Conservation (phyloP, 345 rosid species). For the Populus nigra region DNA sequence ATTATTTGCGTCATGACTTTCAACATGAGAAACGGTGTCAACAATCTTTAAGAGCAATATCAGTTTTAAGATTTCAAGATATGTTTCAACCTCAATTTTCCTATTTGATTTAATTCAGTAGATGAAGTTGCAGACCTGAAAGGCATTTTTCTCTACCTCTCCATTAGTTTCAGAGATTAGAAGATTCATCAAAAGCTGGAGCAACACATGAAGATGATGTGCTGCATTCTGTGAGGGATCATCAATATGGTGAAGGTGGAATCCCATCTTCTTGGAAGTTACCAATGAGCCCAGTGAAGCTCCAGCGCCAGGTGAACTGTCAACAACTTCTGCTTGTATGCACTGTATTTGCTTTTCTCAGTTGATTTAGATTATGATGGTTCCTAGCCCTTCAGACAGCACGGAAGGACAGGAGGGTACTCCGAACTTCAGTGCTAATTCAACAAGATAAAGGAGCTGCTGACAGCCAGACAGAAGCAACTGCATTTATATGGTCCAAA, state of each 20-base stretch:
- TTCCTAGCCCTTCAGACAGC: conserved; percentile 43
- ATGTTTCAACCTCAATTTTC: not conserved
- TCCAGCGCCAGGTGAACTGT: conserved; percentile 68
- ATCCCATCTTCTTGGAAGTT: conserved; percentile 28
- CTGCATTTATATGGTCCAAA: conserved; percentile 59
- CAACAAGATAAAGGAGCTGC: conserved; percentile 54
- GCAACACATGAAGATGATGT: conserved; percentile 31
- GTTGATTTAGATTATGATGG: conserved; percentile 29
- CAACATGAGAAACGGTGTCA: not conserved
- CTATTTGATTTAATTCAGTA: conserved; percentile 1
- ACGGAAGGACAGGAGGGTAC: conserved; percentile 61
- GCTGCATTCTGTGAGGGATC: conserved; percentile 26
- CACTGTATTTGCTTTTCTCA: conserved; percentile 3
- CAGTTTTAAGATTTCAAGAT: not conserved
- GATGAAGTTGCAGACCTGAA: conserved; percentile 10
- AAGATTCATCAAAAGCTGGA: conserved; percentile 38
- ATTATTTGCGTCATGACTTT: not conserved
- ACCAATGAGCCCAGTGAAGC: conserved; percentile 68
- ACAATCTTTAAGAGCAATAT: not conserved
- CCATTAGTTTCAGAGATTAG: conserved; percentile 18
- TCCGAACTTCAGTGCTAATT: conserved; percentile 59
- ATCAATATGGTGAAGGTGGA: conserved; percentile 30
- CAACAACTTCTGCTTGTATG: conserved; percentile 20
- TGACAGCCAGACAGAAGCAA: conserved; percentile 51
- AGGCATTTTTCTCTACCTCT: conserved; percentile 3